phyloP scores from a whole-genome alignment of 257 asterid genomes.

The Marsdenia floribunda region DNA sequence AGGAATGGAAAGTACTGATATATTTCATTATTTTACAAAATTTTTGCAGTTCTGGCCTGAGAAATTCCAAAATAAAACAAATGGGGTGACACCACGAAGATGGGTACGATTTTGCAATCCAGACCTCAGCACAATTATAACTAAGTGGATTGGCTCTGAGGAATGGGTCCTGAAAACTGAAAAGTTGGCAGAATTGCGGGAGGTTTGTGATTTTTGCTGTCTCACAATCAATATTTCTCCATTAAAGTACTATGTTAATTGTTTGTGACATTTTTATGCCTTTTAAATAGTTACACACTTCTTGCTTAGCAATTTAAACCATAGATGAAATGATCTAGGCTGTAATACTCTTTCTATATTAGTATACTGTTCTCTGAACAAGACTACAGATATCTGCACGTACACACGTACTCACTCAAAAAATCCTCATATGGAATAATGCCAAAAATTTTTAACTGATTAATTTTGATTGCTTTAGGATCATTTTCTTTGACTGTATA shows the following conservation, averaged over 20 bases:
- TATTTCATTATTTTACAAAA: slow-evolving; percentile 8
- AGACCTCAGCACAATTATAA: slow-evolving; percentile 53
- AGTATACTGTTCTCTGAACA: background rate
- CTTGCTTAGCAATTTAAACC: background rate
- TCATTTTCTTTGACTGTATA: background rate
- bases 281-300: background rate
- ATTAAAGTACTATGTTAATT: background rate
- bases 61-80: slow-evolving; percentile 81
- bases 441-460: background rate
- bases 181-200: slow-evolving; percentile 55
- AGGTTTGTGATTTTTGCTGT: slow-evolving; percentile 33
- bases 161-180: slow-evolving; percentile 75
- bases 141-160: slow-evolving; percentile 69
- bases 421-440: background rate
- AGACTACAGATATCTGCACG: background rate
- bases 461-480: background rate
- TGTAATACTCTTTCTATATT: background rate
- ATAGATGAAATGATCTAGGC: background rate
- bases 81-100: slow-evolving; percentile 89
- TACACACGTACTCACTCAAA: background rate
- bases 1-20: slow-evolving; percentile 16
- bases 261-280: background rate
- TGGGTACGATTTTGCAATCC: slow-evolving; percentile 85
- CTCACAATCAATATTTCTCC: background rate
- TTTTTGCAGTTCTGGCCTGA: slow-evolving; percentile 71